Evolutionary conservation across 2,329 filamentous ascomycete species (phyloP).

Genomic region (Acrocalymma vagum): DNA sequence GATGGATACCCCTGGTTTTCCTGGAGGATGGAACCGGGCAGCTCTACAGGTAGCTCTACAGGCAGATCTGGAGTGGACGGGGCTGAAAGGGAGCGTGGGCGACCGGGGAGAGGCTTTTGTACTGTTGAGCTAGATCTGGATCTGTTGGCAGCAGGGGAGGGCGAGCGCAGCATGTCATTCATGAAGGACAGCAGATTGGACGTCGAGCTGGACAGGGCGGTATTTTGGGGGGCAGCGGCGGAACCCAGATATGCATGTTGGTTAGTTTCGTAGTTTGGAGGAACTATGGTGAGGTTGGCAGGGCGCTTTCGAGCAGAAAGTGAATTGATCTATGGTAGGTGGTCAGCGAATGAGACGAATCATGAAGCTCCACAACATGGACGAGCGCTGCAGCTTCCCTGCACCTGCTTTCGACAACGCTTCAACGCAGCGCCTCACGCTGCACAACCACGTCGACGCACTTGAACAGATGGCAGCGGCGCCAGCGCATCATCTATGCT

Average conservation of each 20-base stretch:
- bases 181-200: constrained; percentile 50
- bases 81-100: constrained; percentile 51
- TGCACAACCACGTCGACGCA: constrained; percentile 43
- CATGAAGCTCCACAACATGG: constrained; percentile 36
- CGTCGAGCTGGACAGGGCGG: constrained; percentile 34
- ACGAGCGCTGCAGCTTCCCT: constrained; percentile 29
- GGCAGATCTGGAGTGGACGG: constrained; percentile 48
- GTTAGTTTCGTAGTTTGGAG: constrained; percentile 26
- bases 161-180: constrained; percentile 54
- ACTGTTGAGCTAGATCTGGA: constrained; percentile 35
- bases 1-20: constrained; percentile 44
- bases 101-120: constrained; percentile 45
- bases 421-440: constrained; percentile 23
- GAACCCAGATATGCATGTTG: constrained; percentile 30
- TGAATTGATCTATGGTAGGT: constrained; percentile 29
- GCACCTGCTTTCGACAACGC: constrained; percentile 30
- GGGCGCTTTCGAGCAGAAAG: constrained; percentile 32
- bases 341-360: constrained; percentile 49
- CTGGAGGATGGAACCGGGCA: constrained; percentile 38
- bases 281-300: constrained; percentile 39
- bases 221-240: constrained; percentile 37
- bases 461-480: constrained; percentile 27
- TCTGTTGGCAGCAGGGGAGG: constrained; percentile 40
- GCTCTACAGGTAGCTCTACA: constrained; percentile 35
- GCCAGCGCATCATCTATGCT: constrained; percentile 37